Percentiles rank a stretch among this genome's conserved stretches.
Evolutionary conservation across 169 alveolate genomes (phyloP).

Genomic region (Theileria parva): DNA sequence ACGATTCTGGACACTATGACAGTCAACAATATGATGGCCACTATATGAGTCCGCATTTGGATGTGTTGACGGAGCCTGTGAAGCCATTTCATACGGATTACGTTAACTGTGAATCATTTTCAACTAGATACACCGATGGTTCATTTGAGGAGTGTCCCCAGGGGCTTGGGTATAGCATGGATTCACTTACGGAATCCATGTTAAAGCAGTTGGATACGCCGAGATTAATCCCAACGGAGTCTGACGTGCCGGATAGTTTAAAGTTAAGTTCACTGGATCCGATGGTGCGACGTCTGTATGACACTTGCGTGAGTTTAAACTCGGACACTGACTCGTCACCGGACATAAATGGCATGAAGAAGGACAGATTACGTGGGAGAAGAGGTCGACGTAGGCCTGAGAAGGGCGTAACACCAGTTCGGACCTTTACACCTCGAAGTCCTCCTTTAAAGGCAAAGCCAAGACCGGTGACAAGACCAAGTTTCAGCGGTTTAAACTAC

Average conservation of each 20-base stretch:
- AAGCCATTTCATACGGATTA: conserved; percentile 5
- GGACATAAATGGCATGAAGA: not conserved
- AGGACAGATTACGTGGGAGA: not conserved
- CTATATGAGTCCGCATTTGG: not conserved
- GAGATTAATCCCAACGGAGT: conserved; percentile 3
- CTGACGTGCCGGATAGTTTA: not conserved
- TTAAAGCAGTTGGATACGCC: conserved; percentile 68
- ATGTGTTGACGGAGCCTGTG: conserved; percentile 6
- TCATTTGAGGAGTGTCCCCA: conserved; percentile 15
- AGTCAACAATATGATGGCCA: no score
- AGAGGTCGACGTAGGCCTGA: conserved; percentile 2
- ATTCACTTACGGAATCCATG: conserved; percentile 48
- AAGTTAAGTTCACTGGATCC: conserved; percentile 33
- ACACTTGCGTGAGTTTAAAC: conserved; percentile 27
- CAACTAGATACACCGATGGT: conserved; percentile 34
- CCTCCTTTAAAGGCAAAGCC: not conserved
- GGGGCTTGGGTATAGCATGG: conserved; percentile 26
- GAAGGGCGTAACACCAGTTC: conserved; percentile 2
- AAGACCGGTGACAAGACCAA: not conserved
- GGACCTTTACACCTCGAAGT: not conserved
- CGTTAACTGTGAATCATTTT: conserved; percentile 27
- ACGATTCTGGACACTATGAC: no score
- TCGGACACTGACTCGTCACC: not conserved
- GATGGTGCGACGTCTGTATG: conserved; percentile 24
- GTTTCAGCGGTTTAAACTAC: conserved; percentile 11